Evolutionary conservation across 1,139 yeast genomes (phyloP).

Genomic region (Candida neerlandica): DNA sequence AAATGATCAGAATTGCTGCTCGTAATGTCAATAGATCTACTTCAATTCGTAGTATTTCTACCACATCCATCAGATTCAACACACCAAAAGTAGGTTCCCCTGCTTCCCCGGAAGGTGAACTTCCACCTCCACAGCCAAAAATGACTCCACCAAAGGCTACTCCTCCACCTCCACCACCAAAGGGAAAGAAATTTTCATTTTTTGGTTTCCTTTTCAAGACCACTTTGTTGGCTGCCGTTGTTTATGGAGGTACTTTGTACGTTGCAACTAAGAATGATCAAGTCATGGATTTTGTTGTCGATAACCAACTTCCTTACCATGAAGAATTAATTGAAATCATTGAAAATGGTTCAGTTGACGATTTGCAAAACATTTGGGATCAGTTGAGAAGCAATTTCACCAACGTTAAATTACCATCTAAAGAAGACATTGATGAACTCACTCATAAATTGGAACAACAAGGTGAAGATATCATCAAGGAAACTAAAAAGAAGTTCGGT

Average conservation of each 20-base stretch:
- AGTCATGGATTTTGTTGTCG: constrained; percentile 50
- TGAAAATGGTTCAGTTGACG: constrained; percentile 43
- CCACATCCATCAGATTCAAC: constrained; percentile 12
- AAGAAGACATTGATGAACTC: constrained; percentile 35
- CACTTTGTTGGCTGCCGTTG: constrained; percentile 29
- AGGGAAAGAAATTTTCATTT: constrained; percentile 36
- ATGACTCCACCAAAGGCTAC: constrained; percentile 12
- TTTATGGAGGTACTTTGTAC: constrained; percentile 44
- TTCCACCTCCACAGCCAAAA: constrained; percentile 13
- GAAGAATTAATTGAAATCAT: constrained; percentile 45
- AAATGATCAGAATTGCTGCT: constrained; percentile 15
- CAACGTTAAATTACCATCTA: constrained; percentile 33
- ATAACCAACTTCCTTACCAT: constrained; percentile 47
- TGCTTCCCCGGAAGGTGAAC: constrained; percentile 8
- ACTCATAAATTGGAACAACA: constrained; percentile 36
- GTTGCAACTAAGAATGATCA: constrained; percentile 49
- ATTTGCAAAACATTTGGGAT: constrained; percentile 26
- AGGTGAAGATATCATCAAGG: constrained; percentile 40
- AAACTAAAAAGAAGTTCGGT: constrained; percentile 36
- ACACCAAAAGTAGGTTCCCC: constrained; percentile 14
- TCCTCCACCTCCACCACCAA: constrained; percentile 13
- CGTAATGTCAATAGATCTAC: constrained; percentile 6
- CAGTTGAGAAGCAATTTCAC: constrained; percentile 24
- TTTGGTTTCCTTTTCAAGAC: constrained; percentile 36
- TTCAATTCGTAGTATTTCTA: constrained; percentile 13